A percentile compares a stretch with the other conserved stretches of the same genome.
Evolutionary conservation across 140 eudicot species (phyloP).

Genomic region (Ambrosia hybrid): DNA sequence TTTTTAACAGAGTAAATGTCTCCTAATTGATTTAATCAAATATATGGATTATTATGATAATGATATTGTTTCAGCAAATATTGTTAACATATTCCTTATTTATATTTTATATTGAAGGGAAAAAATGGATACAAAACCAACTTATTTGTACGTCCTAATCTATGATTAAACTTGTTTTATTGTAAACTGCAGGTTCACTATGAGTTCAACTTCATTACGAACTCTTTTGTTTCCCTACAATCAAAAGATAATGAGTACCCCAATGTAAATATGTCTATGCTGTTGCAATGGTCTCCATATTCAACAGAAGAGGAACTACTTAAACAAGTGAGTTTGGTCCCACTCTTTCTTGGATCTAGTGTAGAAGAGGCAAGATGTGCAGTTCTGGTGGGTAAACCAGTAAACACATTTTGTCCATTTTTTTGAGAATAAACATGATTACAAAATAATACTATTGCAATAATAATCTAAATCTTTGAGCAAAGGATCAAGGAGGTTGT

Average conservation of each 20-base stretch:
- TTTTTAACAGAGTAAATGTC: no score
- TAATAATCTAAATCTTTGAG: no score
- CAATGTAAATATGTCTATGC: slow-evolving; percentile 45
- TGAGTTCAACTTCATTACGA: slow-evolving; percentile 43
- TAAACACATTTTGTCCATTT: no score
- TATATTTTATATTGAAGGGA: no score
- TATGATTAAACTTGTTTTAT: slow-evolving; percentile 21
- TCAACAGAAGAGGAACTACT: slow-evolving; percentile 62
- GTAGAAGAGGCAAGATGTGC: no score
- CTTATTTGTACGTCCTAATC: slow-evolving; percentile 1
- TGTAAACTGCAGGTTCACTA: slow-evolving; percentile 64
- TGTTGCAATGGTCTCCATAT: slow-evolving; percentile 92
- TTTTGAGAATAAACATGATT: no score
- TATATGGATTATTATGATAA: neutral
- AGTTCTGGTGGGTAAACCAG: no score
- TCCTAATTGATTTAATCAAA: no score
- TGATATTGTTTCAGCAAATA: neutral
- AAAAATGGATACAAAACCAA: neutral
- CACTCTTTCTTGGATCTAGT: no score
- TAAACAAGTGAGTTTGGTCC: slow-evolving; percentile 54
- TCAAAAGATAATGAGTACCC: slow-evolving; percentile 35
- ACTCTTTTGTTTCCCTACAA: slow-evolving; percentile 42
- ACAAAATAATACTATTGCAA: no score
- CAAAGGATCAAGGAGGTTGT: no score
- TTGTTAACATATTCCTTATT: neutral